Evolutionary conservation across 163 green algal species (phyloP), one percentile per base, ranked within the genome.

Genomic region (Scenedesmus sp.): DNA sequence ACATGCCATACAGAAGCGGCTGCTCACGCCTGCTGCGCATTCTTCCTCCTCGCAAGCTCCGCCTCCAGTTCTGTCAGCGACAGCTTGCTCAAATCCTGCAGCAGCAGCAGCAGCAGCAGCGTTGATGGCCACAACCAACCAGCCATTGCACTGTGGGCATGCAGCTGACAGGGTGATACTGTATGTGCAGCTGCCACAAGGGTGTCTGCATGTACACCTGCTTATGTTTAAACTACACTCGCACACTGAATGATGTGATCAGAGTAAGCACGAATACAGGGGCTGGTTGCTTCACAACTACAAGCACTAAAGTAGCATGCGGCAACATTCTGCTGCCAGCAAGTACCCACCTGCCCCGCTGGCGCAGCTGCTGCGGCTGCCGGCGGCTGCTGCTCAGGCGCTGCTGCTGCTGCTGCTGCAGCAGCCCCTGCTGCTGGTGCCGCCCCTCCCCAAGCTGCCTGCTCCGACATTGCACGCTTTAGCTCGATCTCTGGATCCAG

Each of bases 401-500:
- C 54, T 82, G 82, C 89, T 86, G 81, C 82, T 54, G 82, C 89
- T 57, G 86, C 81, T 82, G 90, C 55, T 2, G 70, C 84, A 9
- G 83, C 82, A 7, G 89, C n/a, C 12, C 8, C 52, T 87, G 62
- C 59, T 46, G 76, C 82, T 66, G 89, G 59, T 18, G 52, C 20
- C 13, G 67, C 67, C 62, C 55, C 87, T 15, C 91, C 90, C 93
- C 94, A 95, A 0, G 94, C 93, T 60, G 90, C 87, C 20, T 91
- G 74, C 10, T 94, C 96, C 1, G 94, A 93, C 56, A 94, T 94
- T 0, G 93, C 94, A 1, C 95, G 95, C 94, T 97, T 98, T 34
- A 86, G 74, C 90, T 97, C 97, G 56, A 98, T 97, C 54, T 98
- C 96, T 0, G 96, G 94, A 55, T 98, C 97, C 3, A 94, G 9